Evolutionary conservation across 352 stramenopile genomes (phyloP).

Genomic region (Globisporangium viniferum): DNA sequence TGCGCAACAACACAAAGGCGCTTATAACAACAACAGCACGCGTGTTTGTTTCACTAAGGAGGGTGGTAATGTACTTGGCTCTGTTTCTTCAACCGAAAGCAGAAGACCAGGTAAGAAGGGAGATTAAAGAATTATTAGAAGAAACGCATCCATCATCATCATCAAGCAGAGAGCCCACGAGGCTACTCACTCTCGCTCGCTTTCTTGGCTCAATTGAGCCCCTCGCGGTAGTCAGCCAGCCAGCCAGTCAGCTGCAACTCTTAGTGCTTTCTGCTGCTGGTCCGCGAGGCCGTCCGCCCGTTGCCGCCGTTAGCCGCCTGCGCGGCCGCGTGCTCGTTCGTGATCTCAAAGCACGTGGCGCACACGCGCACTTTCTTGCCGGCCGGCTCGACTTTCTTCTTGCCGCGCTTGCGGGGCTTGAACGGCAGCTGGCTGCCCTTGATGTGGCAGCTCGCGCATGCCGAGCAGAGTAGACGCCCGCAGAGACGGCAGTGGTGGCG

Average conservation of each 20-base stretch:
- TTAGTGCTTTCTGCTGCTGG: slow-evolving; percentile 7
- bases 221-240: neutral
- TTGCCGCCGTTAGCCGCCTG: neutral
- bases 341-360: slow-evolving; percentile 64
- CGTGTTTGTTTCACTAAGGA: neutral
- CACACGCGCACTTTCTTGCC: slow-evolving; percentile 68
- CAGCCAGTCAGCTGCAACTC: neutral
- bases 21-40: slow-evolving; percentile 4
- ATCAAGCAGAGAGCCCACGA: neutral
- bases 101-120: neutral
- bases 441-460: slow-evolving; percentile 42
- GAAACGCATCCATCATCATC: neutral
- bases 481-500: slow-evolving; percentile 65
- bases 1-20: neutral
- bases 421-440: slow-evolving; percentile 36
- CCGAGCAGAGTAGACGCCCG: slow-evolving; percentile 46
- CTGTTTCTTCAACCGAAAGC: slow-evolving; percentile 6
- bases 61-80: neutral
- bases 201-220: neutral
- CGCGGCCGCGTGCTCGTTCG: slow-evolving; percentile 3
- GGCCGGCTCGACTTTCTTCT: slow-evolving; percentile 46
- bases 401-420: slow-evolving; percentile 39
- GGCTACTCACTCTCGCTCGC: neutral
- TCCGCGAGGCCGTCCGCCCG: slow-evolving; percentile 12
- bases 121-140: neutral